A percentile compares a stretch with the other conserved stretches of the same genome.
Conservation (phyloP, 495 filamentous ascomycete species). For the Neurospora pannonica region DNA sequence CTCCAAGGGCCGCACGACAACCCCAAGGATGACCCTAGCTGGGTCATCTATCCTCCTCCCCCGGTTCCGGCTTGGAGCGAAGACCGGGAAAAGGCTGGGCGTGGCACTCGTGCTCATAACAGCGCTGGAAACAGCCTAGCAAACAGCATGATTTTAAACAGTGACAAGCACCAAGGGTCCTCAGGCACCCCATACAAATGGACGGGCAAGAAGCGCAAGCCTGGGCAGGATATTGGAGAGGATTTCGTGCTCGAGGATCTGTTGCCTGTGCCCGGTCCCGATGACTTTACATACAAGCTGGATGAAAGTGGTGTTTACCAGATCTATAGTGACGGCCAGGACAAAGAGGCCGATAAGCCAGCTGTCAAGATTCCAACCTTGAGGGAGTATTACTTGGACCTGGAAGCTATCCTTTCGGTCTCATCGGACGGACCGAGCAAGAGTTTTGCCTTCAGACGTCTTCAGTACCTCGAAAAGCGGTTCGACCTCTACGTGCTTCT, state of each 20-base stretch:
- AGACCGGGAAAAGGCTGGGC: constrained; percentile 42
- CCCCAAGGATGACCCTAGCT: constrained; percentile 72
- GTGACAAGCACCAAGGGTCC: constrained; percentile 18
- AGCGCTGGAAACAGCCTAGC: constrained; percentile 42
- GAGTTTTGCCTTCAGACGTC: constrained; percentile 86
- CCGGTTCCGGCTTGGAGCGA: constrained; percentile 86
- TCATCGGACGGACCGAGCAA: constrained; percentile 94
- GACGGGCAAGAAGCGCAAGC: constrained; percentile 57
- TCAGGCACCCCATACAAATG: constrained; percentile 17
- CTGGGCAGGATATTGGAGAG: constrained; percentile 75
- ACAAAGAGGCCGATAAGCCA: constrained; percentile 52
- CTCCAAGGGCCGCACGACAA: constrained; percentile 72
- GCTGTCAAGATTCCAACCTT: constrained; percentile 76
- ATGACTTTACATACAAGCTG: constrained; percentile 63
- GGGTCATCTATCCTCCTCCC: constrained; percentile 84
- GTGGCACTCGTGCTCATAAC: constrained; percentile 25
- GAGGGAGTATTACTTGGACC: constrained; percentile 87
- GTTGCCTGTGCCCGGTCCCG: constrained; percentile 56
- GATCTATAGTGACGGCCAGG: constrained; percentile 62
- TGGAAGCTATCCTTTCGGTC: constrained; percentile 74
- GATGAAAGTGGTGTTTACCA: constrained; percentile 86
- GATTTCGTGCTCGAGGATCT: constrained; percentile 71
- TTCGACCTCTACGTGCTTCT: constrained; percentile 87
- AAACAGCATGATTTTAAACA: constrained; percentile 44
- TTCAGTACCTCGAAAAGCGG: constrained; percentile 93